phyloP scores from a whole-genome alignment of 2,329 filamentous ascomycete genomes.

The Leptographium galeiforme region DNA sequence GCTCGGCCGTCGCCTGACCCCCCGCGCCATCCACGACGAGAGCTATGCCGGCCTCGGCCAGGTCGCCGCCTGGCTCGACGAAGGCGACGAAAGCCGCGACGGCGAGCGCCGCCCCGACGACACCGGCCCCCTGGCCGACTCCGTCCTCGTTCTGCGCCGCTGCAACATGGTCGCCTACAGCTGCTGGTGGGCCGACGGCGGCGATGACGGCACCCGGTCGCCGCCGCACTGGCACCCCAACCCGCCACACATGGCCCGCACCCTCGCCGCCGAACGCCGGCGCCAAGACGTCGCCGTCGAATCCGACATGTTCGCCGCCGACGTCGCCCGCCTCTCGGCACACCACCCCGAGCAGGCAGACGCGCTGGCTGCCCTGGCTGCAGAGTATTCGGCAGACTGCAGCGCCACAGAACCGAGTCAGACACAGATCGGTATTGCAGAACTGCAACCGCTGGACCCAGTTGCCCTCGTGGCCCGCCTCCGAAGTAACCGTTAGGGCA shows the following conservation, averaged over 20 bases:
- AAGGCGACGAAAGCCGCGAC: slow-evolving; percentile 9
- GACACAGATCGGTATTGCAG: not conserved
- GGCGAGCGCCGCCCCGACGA: not conserved
- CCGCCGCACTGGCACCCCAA: not conserved
- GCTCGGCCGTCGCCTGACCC: slow-evolving; percentile 28
- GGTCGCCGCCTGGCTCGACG: slow-evolving; percentile 25
- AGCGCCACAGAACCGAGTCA: not conserved
- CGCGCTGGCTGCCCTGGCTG: slow-evolving; percentile 6
- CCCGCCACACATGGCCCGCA: slow-evolving; percentile 2
- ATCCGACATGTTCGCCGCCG: slow-evolving; percentile 17
- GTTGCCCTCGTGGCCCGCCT: not conserved
- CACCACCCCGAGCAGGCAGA: slow-evolving; percentile 5
- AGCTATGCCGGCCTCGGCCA: slow-evolving; percentile 25
- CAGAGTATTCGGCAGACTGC: not conserved
- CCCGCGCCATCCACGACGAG: slow-evolving; percentile 30
- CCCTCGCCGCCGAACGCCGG: slow-evolving; percentile 10
- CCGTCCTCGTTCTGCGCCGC: slow-evolving; percentile 25
- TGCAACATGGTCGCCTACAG: slow-evolving; percentile 22
- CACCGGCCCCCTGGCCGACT: slow-evolving; percentile 11
- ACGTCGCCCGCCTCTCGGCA: slow-evolving; percentile 7
- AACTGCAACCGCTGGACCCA: not conserved
- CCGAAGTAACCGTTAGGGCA: not conserved
- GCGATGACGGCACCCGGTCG: not conserved
- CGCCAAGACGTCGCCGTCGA: slow-evolving; percentile 7
- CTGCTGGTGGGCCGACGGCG: slow-evolving; percentile 1